These are phyloP conservation scores for Euphrasia arctica DNA, from an alignment of 305 asterid genomes.

Conservation along the genomic window DNA sequence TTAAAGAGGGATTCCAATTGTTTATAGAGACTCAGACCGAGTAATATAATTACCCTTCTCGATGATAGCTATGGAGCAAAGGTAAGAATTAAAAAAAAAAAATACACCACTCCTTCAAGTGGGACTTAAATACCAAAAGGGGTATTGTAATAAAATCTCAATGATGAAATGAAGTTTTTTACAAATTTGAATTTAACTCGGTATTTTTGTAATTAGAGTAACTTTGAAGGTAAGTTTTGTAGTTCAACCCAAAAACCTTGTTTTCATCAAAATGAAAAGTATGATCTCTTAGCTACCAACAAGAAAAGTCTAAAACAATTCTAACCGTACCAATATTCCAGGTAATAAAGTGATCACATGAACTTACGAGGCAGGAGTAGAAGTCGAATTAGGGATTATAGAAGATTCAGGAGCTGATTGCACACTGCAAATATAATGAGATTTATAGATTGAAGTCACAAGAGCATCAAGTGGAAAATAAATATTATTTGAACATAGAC, in stretches of 20 bases:
- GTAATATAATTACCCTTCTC: too few relatives aligned
- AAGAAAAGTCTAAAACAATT: conserved; percentile 9
- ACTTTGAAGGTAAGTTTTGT: too few relatives aligned
- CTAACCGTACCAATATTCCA: not conserved
- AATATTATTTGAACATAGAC: conserved; percentile 1
- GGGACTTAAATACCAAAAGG: too few relatives aligned
- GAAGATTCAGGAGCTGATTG: conserved; percentile 53
- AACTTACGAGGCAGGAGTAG: conserved; percentile 51
- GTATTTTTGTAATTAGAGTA: too few relatives aligned
- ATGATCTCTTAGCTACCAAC: not conserved
- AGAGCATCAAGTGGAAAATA: conserved; percentile 8
- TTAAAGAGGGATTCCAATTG: not conserved
- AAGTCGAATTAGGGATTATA: conserved; percentile 44
- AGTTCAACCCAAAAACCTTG: too few relatives aligned
- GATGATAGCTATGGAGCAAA: conserved; percentile 57
- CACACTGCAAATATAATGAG: conserved; percentile 37
- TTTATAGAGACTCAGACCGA: too few relatives aligned
- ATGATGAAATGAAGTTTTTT: too few relatives aligned
- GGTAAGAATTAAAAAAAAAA: conserved; percentile 36
- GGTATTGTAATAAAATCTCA: too few relatives aligned
- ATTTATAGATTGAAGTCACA: not conserved
- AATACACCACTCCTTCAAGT: too few relatives aligned
- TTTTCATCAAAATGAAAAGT: too few relatives aligned
- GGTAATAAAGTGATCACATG: conserved; percentile 19
- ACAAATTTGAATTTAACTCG: too few relatives aligned